Evolutionary conservation across 2,329 filamentous ascomycete species (phyloP).

Genomic region (Aureobasidium uvarum): DNA sequence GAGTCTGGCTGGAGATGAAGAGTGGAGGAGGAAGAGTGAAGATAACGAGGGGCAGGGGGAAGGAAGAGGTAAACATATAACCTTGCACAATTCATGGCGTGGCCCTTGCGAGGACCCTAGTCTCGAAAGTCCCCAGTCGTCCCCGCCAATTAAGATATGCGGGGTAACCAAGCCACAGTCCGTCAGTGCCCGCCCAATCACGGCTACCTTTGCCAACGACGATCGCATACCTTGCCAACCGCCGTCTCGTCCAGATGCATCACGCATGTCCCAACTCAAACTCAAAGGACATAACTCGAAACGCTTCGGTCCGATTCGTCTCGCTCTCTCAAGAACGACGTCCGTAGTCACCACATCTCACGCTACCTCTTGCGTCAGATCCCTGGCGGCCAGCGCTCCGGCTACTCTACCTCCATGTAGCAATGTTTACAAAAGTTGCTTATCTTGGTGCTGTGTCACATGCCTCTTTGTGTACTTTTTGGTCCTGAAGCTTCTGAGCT

Average conservation of each 20-base stretch:
- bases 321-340: neutral
- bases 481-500: conserved; percentile 1
- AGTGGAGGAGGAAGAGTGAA: neutral
- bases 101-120: conserved; percentile 10
- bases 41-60: neutral
- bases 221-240: neutral
- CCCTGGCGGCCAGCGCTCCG: conserved; percentile 3
- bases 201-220: conserved; percentile 1
- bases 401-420: neutral
- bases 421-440: neutral
- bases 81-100: conserved; percentile 4
- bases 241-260: conserved; percentile 16
- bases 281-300: conserved; percentile 12
- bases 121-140: neutral
- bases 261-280: conserved; percentile 3
- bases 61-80: conserved; percentile 18
- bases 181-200: neutral
- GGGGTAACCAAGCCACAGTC: conserved; percentile 16
- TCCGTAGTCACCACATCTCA: conserved; percentile 12
- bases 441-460: conserved; percentile 19
- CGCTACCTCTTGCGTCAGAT: neutral
- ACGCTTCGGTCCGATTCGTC: conserved; percentile 22
- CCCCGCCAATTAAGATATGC: conserved; percentile 12
- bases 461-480: conserved; percentile 23
- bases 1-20: neutral